phyloP scores from a whole-genome alignment of 192 early-diverging fungal genomes.

The Backusella liffmaniae region DNA sequence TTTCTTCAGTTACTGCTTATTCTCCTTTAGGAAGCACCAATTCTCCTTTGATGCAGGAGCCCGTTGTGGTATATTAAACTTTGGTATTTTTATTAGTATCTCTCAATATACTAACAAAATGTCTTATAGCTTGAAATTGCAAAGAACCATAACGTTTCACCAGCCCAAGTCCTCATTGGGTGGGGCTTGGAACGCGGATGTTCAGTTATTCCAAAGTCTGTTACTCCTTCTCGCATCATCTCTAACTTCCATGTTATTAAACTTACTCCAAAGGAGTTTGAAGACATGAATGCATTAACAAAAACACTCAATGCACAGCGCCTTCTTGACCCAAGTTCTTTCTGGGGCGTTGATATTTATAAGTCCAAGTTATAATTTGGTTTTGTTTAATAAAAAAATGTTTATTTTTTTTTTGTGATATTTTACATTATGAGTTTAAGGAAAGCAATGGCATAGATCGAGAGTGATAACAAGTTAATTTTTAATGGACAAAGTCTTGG shows the following conservation, averaged over 20 bases:
- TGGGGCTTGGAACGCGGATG: conserved; percentile 78
- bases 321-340: background rate
- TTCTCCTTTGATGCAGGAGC: conserved; percentile 23
- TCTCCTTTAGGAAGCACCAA: conserved; percentile 68
- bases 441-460: background rate
- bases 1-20: conserved; percentile 65
- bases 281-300: background rate
- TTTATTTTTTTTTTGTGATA: background rate
- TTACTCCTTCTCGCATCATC: conserved; percentile 43
- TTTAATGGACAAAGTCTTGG: no score
- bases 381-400: background rate
- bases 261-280: conserved; percentile 9
- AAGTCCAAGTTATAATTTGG: background rate
- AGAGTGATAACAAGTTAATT: no score
- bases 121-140: conserved; percentile 49
- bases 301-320: background rate
- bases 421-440: background rate
- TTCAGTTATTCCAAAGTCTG: conserved; percentile 83
- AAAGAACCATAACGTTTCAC: conserved; percentile 58
- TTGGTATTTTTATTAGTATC: background rate
- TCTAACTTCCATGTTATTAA: conserved; percentile 24
- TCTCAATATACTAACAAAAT: background rate
- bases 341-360: conserved; percentile 9
- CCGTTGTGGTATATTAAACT: conserved; percentile 23
- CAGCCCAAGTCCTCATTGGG: conserved; percentile 76